These are phyloP conservation scores for Arthrobotrys pseudoclavata DNA, from an alignment of 2,329 filamentous ascomycete genomes.

Conservation along the genomic window DNA sequence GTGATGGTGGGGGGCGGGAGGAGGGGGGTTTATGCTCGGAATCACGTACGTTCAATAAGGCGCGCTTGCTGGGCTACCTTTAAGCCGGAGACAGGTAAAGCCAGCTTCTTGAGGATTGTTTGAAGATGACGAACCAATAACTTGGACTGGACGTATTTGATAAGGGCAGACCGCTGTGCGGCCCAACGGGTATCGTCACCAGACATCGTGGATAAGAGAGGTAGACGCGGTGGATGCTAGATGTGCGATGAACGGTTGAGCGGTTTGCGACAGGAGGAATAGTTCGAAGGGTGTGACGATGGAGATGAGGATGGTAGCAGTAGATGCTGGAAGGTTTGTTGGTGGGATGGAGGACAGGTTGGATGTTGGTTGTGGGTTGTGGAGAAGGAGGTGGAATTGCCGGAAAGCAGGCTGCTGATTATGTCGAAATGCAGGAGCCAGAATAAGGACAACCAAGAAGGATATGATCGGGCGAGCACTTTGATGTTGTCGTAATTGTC, in stretches of 20 bases:
- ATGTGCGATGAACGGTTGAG: not conserved
- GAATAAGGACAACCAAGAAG: not conserved
- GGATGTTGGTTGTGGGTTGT: slow-evolving; percentile 1
- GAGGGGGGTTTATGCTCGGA: slow-evolving; percentile 58
- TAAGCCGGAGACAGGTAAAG: slow-evolving; percentile 82
- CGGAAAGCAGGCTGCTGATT: not conserved
- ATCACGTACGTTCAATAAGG: slow-evolving; percentile 79
- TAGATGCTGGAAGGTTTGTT: not conserved
- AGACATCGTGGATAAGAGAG: slow-evolving; percentile 26
- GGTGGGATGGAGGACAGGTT: slow-evolving; percentile 10
- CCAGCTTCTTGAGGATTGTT: slow-evolving; percentile 80
- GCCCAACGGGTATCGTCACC: slow-evolving; percentile 49
- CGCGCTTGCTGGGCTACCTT: slow-evolving; percentile 85
- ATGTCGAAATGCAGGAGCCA: not conserved
- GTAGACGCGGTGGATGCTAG: not conserved
- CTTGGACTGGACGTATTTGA: slow-evolving; percentile 61
- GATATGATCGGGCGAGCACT: too few species aligned
- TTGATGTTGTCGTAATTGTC: not conserved
- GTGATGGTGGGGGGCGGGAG: slow-evolving; percentile 9
- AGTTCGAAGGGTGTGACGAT: not conserved
- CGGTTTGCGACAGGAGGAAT: not conserved
- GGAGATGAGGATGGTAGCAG: not conserved
- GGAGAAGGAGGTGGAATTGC: slow-evolving; percentile 22
- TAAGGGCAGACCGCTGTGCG: slow-evolving; percentile 28
- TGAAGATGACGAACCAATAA: slow-evolving; percentile 73